Evolutionary conservation across 306 rosid species (phyloP), one percentile per base, ranked within the genome.

Genomic region (Potentilla sterilis): DNA sequence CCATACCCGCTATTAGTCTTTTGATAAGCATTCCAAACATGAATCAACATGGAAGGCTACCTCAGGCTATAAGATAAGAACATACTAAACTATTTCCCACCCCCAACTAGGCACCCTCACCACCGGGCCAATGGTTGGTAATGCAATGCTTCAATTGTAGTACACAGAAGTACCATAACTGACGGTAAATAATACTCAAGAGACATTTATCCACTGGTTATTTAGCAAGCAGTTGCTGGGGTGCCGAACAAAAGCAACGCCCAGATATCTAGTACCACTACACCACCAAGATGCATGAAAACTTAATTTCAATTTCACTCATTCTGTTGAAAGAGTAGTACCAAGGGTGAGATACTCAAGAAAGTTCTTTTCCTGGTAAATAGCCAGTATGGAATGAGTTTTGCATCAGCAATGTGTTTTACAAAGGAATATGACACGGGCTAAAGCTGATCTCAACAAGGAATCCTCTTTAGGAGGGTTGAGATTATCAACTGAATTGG

Each of bases 61-160:
- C 44, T 32, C 61, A 21, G 41, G 14, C 73, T 7, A 7, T 14
- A 22, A 24, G 40, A 69, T 46, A 34, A 24, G 24, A 28, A 8
- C 11, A 15, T 22, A 24, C 34, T 18, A 44, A 44, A 44, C n/a
- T 44, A 18, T 32, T 69, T 9, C 64, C 75, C 48, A 35, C 3
- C 2, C 8, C 8, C 13, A 37, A 6, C 4, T n/a, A 5, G 15
- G 4, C 47, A n/a, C 64, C 32, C 40, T 35, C 63, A 55, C 63
- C 47, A 10, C 35, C 75, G 24, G 8, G 22, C 21, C 51, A 10
- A 48, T 38, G 24, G 14, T 65, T 38, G 70, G 46, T 41, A 35
- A 65, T 38, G 32, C 46, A 65, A 6, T 65, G 70, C 48, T 65
- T 37, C 14, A 18, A 65, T 62, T 65, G 70, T 38, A 64, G 32